Evolutionary conservation across 352 stramenopile genomes (phyloP).

Genomic region (Plasmopara viticola): DNA sequence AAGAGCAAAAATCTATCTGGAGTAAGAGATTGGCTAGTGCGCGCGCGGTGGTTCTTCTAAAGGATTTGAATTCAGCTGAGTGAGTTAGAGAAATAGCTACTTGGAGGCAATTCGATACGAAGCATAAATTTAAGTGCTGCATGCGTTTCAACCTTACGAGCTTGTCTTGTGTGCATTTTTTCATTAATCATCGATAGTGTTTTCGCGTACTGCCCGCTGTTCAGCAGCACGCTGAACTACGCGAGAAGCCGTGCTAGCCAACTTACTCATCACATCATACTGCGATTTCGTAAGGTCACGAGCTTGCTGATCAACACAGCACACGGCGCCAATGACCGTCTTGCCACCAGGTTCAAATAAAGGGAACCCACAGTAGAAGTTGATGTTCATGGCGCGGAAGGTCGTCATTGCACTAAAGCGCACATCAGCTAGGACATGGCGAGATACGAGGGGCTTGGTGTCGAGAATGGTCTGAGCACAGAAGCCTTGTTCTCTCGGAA

Average conservation of each 20-base stretch:
- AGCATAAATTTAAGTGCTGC: slow-evolving; percentile 7
- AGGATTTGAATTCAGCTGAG: slow-evolving; percentile 30
- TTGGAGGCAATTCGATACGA: slow-evolving; percentile 2
- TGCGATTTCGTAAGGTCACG: slow-evolving; percentile 46
- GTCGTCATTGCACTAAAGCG: slow-evolving; percentile 47
- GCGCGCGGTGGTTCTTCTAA: slow-evolving; percentile 31
- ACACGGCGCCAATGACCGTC: slow-evolving; percentile 56
- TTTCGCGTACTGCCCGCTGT: slow-evolving; percentile 18
- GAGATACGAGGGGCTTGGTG: slow-evolving; percentile 51
- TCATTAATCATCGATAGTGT: slow-evolving; percentile 10
- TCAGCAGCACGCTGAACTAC: slow-evolving; percentile 31
- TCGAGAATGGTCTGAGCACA: slow-evolving; percentile 61
- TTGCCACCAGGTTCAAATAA: slow-evolving; percentile 39
- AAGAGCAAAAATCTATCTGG: slow-evolving; percentile 17
- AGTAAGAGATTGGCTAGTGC: slow-evolving; percentile 20
- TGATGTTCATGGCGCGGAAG: slow-evolving; percentile 37
- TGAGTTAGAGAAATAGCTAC: slow-evolving; percentile 15
- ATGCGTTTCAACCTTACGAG: slow-evolving; percentile 6
- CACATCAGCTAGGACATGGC: slow-evolving; percentile 54
- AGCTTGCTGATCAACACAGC: slow-evolving; percentile 46
- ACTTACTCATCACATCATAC: slow-evolving; percentile 43
- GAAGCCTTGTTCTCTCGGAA: slow-evolving; percentile 51
- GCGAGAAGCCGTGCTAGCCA: slow-evolving; percentile 48
- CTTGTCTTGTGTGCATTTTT: slow-evolving; percentile 6
- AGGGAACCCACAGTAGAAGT: slow-evolving; percentile 77